These are phyloP conservation scores for Yamadazyma philogaea DNA, from an alignment of 805 yeast species.

Conservation along the genomic window DNA sequence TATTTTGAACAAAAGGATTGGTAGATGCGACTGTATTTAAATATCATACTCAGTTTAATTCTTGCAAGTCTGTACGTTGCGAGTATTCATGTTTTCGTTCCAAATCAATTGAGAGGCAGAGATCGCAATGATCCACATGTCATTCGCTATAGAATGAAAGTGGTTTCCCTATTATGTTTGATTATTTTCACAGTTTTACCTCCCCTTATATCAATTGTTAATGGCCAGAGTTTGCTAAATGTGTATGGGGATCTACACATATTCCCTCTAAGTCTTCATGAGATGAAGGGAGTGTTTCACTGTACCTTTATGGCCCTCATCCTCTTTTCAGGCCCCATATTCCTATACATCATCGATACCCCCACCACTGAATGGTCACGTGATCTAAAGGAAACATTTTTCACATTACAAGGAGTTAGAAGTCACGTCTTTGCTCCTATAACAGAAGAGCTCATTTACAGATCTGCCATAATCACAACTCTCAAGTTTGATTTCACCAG, in stretches of 20 bases:
- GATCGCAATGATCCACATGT: slow-evolving; percentile 45
- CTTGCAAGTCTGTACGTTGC: slow-evolving; percentile 48
- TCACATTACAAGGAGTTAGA: slow-evolving; percentile 44
- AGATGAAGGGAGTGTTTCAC: background rate
- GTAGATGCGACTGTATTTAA: slow-evolving; percentile 3
- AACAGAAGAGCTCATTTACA: slow-evolving; percentile 72
- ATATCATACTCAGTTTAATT: slow-evolving; percentile 19
- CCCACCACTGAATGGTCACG: background rate
- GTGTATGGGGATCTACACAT: background rate
- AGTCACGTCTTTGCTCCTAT: slow-evolving; percentile 69
- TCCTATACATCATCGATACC: slow-evolving; percentile 24
- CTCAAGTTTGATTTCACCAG: slow-evolving; percentile 14
- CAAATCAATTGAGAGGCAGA: slow-evolving; percentile 18
- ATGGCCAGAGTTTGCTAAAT: background rate
- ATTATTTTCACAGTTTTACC: slow-evolving; percentile 1
- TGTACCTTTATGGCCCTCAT: slow-evolving; percentile 20
- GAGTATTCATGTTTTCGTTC: slow-evolving; percentile 33
- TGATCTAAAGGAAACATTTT: slow-evolving; percentile 15
- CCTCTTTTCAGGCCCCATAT: slow-evolving; percentile 50
- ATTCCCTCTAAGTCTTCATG: background rate
- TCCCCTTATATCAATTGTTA: background rate
- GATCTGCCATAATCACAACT: slow-evolving; percentile 43
- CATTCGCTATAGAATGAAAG: slow-evolving; percentile 36
- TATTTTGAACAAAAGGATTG: slow-evolving; percentile 11
- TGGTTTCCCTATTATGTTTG: slow-evolving; percentile 33